A percentile compares a stretch with the other conserved stretches of the same genome.
Evolutionary conservation across 179 eudicot species (phyloP).

Genomic region (Drosera spatulata): DNA sequence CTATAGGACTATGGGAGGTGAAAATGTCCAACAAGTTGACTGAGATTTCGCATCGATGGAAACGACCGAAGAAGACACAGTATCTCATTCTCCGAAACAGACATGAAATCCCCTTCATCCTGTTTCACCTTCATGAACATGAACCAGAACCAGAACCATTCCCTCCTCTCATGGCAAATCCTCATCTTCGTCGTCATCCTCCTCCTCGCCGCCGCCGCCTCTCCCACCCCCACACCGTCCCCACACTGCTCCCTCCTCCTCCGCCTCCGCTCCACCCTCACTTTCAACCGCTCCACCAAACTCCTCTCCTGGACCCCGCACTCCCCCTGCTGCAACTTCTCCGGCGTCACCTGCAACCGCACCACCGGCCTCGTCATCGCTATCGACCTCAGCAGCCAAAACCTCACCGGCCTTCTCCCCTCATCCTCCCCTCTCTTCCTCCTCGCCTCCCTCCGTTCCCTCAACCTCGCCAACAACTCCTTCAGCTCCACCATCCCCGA

Average conservation of each 20-base stretch:
- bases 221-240: background rate
- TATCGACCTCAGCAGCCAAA: conserved; percentile 16
- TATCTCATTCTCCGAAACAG: no score
- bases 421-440: conserved; percentile 13
- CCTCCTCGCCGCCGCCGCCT: conserved; percentile 3
- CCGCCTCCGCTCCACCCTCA: conserved; percentile 8
- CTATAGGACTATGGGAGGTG: no score
- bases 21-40: no score
- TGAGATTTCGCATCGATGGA: no score
- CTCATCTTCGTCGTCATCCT: background rate
- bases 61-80: no score
- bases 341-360: conserved; percentile 18
- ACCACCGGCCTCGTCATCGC: conserved; percentile 18
- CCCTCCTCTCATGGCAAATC: background rate
- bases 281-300: background rate
- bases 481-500: conserved; percentile 14
- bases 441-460: conserved; percentile 18
- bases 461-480: conserved; percentile 27
- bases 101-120: no score
- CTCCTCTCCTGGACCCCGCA: conserved; percentile 3
- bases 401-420: conserved; percentile 4
- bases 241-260: conserved; percentile 13
- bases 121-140: no score
- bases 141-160: no score
- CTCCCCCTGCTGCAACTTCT: conserved; percentile 24